A percentile compares a stretch with the other conserved stretches of the same genome.
Evolutionary conservation across 495 filamentous ascomycete species (phyloP).

Genomic region (Penicillium robsamsonii): DNA sequence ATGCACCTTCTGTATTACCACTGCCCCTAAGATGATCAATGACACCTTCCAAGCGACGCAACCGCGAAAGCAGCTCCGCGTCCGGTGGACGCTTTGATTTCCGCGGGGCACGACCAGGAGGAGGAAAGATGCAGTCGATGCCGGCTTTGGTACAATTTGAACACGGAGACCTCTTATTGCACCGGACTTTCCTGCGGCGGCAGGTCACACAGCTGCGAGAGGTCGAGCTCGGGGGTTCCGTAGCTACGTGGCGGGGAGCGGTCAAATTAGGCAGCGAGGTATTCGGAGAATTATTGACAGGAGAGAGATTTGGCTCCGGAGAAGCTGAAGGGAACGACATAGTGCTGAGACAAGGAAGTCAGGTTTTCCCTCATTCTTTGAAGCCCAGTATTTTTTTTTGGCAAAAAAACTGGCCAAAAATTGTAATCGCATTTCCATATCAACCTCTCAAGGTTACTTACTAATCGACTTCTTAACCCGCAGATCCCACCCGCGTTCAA

Average conservation of each 20-base stretch:
- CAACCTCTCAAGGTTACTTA: no score
- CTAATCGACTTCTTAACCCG: no score
- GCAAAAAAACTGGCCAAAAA: no score
- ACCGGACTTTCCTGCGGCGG: slow-evolving; percentile 78
- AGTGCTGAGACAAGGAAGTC: slow-evolving; percentile 7
- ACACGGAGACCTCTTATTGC: slow-evolving; percentile 82
- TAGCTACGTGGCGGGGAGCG: slow-evolving; percentile 18
- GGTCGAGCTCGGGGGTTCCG: slow-evolving; percentile 33
- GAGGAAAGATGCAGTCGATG: slow-evolving; percentile 80
- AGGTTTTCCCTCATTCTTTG: slow-evolving; percentile 13
- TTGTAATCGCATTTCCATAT: no score
- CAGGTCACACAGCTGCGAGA: slow-evolving; percentile 82
- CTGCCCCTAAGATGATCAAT: slow-evolving; percentile 61
- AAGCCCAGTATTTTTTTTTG: no score
- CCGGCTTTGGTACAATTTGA: slow-evolving; percentile 77
- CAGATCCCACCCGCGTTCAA: no score
- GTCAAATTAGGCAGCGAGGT: slow-evolving; percentile 8
- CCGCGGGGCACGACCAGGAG: slow-evolving; percentile 75
- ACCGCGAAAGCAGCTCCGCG: slow-evolving; percentile 71
- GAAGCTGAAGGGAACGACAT: slow-evolving; percentile 37
- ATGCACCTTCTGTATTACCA: slow-evolving; percentile 11
- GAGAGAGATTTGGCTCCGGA: slow-evolving; percentile 20
- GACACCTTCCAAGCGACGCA: slow-evolving; percentile 78
- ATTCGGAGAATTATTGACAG: slow-evolving; percentile 24
- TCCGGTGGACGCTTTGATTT: slow-evolving; percentile 65